These are phyloP conservation scores for Rhizomucor pusillus DNA, from an alignment of 371 early-diverging fungal species.

Conservation along the genomic window DNA sequence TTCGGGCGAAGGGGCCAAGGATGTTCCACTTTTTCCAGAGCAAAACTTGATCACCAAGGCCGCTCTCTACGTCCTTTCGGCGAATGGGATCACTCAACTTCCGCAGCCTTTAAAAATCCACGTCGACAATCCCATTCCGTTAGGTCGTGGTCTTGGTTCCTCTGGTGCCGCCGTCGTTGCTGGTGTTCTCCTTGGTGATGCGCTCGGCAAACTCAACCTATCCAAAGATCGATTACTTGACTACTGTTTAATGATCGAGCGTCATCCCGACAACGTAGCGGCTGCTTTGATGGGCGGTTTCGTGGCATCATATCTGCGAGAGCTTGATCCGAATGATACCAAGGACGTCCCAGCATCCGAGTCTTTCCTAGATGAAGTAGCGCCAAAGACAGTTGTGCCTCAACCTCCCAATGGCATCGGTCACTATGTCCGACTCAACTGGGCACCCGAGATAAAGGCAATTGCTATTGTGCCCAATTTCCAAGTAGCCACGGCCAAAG, in stretches of 20 bases:
- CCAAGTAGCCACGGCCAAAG: constrained; percentile 87
- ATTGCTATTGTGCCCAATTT: constrained; percentile 91
- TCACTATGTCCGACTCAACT: constrained; percentile 64
- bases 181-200: constrained; percentile 85
- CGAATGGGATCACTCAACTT: constrained; percentile 56
- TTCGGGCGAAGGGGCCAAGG: constrained; percentile 74
- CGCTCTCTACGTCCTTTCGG: constrained; percentile 80
- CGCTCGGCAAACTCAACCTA: constrained; percentile 66
- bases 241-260: constrained; percentile 85
- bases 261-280: constrained; percentile 96
- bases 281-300: constrained; percentile 94
- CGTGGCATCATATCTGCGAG: constrained; percentile 77
- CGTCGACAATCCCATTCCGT: constrained; percentile 88
- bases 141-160: constrained; percentile 95
- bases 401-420: constrained; percentile 68
- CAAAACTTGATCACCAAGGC: constrained; percentile 90
- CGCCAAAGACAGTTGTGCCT: constrained; percentile 30
- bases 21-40: constrained; percentile 74
- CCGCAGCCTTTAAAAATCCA: constrained; percentile 62
- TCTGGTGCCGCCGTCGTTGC: constrained; percentile 96
- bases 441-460: constrained; percentile 71
- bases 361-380: constrained; percentile 41
- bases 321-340: constrained; percentile 55
- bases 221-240: constrained; percentile 77
- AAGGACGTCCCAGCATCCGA: constrained; percentile 59